Evolutionary conservation across 768 basidiomycete genomes (phyloP), one percentile per base, ranked within the genome.

Genomic region (Panellus pusillus): DNA sequence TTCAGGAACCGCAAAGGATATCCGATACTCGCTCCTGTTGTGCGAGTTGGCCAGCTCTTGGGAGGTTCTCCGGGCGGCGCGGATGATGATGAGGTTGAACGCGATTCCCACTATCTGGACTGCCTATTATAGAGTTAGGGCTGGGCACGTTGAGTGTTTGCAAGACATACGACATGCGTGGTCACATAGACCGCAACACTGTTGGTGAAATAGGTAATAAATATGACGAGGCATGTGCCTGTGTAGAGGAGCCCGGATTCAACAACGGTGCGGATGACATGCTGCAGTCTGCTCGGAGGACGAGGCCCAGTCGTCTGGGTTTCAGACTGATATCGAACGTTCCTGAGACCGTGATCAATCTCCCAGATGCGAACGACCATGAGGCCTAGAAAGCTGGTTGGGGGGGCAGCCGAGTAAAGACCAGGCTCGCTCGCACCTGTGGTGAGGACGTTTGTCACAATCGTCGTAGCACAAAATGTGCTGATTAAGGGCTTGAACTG

Each of bases 61-160:
- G 31, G 6, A 6, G 13, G 13, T 13, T 13, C 31, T 32, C 31
- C 13, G 31, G 13, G 31, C 31, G 13, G 31, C 31, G 13, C 68
- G 65, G 36, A 68, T 64, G 53, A 66, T 65, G 54, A 69, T 69
- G 13, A 69, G 54, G 54, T 67, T 66, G 61, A 69, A 67, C 13
- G 65, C 61, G 40, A 69, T 65, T n/a, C 66, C 65, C 17, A 66
- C 57, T 18, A 62, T 51, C 44, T 63, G 56, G 14, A 63, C 50
- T 47, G 62, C 50, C 65, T 65, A 44, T n/a, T n/a, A 35, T n/a
- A 40, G n/a, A 7, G 6, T 40, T n/a, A 41, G 42, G 18, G 40
- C 27, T 27, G 49, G 13, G 7, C 31, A 32, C 31, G 13, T 32
- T 32, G 7, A 32, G 13, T 13, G 31, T 32, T 39, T 9, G n/a